Evolutionary conservation across 2,329 filamentous ascomycete species (phyloP).

Genomic region (Escovopsis sp.): DNA sequence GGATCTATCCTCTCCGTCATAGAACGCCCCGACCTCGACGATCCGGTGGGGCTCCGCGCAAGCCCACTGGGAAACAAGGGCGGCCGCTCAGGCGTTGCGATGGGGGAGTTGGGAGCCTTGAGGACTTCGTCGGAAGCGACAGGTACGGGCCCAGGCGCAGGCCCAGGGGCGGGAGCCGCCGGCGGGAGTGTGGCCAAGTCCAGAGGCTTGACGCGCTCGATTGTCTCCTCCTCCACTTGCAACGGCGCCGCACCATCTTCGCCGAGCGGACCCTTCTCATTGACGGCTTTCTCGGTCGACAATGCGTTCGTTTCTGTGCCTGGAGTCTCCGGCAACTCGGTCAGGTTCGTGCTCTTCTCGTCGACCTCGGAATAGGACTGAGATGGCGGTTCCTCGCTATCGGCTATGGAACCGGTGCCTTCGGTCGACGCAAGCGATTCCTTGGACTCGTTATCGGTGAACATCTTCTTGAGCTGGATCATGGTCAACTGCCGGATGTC

Average conservation of each 20-base stretch:
- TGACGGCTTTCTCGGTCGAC: conserved; percentile 11
- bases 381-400: conserved; percentile 32
- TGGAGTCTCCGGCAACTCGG: conserved; percentile 20
- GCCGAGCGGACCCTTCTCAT: conserved; percentile 10
- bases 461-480: conserved; percentile 86
- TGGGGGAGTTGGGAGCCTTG: conserved; percentile 1
- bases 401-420: conserved; percentile 41
- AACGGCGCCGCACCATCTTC: conserved; percentile 15
- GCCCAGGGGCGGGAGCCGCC: conserved; percentile 2
- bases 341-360: conserved; percentile 31
- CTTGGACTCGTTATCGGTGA: conserved; percentile 76
- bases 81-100: conserved; percentile 7
- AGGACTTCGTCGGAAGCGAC: background rate
- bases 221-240: conserved; percentile 15
- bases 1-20: conserved; percentile 35
- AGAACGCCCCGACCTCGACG: conserved; percentile 10
- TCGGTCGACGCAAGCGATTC: conserved; percentile 60
- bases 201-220: conserved; percentile 34
- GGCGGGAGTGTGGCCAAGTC: conserved; percentile 24
- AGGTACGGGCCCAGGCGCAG: background rate
- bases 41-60: conserved; percentile 8
- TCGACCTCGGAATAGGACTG: conserved; percentile 32
- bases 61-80: conserved; percentile 10
- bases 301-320: conserved; percentile 9
- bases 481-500: conserved; percentile 87